phyloP scores from a whole-genome alignment of 495 filamentous ascomycete genomes.

The Immersiella caudata region DNA sequence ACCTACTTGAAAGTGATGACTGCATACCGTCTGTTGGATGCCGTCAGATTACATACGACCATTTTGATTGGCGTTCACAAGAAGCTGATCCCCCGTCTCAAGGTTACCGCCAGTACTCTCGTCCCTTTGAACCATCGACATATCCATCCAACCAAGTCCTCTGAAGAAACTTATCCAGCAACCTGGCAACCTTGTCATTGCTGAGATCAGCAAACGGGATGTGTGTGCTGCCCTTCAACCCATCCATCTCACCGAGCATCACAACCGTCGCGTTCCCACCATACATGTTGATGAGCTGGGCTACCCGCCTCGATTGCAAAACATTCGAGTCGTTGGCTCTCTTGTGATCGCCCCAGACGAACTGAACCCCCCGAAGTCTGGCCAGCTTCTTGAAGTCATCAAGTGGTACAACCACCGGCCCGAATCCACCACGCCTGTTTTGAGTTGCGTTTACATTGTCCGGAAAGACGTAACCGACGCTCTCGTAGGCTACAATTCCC shows the following conservation, averaged over 20 bases:
- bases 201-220: slow-evolving; percentile 51
- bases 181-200: slow-evolving; percentile 45
- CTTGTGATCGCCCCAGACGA: slow-evolving; percentile 50
- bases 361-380: slow-evolving; percentile 45
- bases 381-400: slow-evolving; percentile 53
- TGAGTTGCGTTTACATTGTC: slow-evolving; percentile 43
- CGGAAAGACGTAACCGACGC: slow-evolving; percentile 50
- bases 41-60: no score
- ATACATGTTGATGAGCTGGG: slow-evolving; percentile 48
- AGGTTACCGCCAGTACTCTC: background rate
- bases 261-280: slow-evolving; percentile 51
- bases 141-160: slow-evolving; percentile 42
- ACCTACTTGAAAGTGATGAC: no score
- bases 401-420: slow-evolving; percentile 43
- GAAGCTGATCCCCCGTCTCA: no score
- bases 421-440: slow-evolving; percentile 32
- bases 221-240: slow-evolving; percentile 49
- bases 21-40: no score
- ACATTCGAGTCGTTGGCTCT: slow-evolving; percentile 24
- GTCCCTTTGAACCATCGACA: background rate
- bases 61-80: no score
- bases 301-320: slow-evolving; percentile 36
- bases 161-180: slow-evolving; percentile 45
- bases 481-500: slow-evolving; percentile 53
- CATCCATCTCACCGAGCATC: slow-evolving; percentile 42